A percentile compares a stretch with the other conserved stretches of the same genome.
These are phyloP conservation scores for Clarkia xantiana DNA, from an alignment of 345 rosid genomes.

Conservation along the genomic window DNA sequence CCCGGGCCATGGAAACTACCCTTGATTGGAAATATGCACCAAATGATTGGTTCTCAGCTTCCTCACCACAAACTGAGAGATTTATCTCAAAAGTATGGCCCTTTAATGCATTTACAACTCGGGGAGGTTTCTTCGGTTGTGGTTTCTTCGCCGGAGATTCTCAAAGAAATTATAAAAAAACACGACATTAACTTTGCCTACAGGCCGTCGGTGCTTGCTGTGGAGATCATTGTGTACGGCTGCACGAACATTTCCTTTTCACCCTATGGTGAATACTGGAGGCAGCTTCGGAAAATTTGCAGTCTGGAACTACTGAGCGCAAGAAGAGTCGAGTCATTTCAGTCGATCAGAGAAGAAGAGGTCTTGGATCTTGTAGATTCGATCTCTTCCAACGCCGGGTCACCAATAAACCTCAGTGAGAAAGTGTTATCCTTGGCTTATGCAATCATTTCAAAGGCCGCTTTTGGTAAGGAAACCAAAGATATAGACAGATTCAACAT, in stretches of 20 bases:
- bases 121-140: constrained; percentile 6
- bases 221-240: constrained; percentile 5
- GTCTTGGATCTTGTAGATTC: neutral
- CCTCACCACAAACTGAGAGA: too few species aligned
- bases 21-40: too few species aligned
- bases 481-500: constrained; percentile 12
- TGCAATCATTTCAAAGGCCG: constrained; percentile 11
- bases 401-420: constrained; percentile 11
- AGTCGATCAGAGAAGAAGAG: constrained; percentile 8
- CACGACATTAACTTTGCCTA: neutral
- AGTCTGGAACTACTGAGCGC: neutral
- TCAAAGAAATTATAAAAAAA: neutral
- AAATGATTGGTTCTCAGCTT: too few species aligned
- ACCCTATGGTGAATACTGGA: too few species aligned
- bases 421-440: constrained; percentile 3
- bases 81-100: too few species aligned
- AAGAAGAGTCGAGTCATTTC: neutral
- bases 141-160: neutral
- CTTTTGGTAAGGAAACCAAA: constrained; percentile 14
- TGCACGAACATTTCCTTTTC: constrained; percentile 6
- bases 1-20: too few species aligned
- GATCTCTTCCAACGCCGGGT: constrained; percentile 4
- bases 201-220: neutral
- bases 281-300: too few species aligned
- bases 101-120: constrained; percentile 13